Conservation (phyloP, 1,284 basidiomycete species). For the Limonomyces culmigenus region DNA sequence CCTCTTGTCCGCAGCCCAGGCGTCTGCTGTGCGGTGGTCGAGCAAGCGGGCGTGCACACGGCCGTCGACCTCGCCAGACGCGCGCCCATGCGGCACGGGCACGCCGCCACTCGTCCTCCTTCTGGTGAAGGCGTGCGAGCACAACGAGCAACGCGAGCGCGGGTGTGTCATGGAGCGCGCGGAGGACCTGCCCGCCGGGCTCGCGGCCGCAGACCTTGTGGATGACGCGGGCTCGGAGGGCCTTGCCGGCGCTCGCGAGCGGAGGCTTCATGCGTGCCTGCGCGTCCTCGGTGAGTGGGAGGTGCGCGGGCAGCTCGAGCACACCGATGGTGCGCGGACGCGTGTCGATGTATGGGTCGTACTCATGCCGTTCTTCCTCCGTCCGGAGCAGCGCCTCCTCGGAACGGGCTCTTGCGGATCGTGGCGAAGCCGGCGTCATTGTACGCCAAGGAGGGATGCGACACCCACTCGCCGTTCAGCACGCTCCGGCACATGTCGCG, state of each 20-base stretch:
- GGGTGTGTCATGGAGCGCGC: constrained; percentile 87
- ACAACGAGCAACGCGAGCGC: constrained; percentile 87
- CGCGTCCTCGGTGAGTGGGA: constrained; percentile 79
- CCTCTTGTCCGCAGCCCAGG: constrained; percentile 90
- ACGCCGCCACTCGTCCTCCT: constrained; percentile 95
- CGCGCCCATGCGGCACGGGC: constrained; percentile 93
- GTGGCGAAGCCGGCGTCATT: constrained; percentile 90
- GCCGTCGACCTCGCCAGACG: constrained; percentile 92
- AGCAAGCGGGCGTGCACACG: constrained; percentile 90
- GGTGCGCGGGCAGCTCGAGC: constrained; percentile 77
- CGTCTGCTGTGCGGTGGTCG: constrained; percentile 86
- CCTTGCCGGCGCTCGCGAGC: constrained; percentile 78
- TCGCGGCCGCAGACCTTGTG: constrained; percentile 90
- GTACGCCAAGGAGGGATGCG: constrained; percentile 95
- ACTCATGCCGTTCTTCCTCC: constrained; percentile 98
- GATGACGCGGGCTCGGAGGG: constrained; percentile 86
- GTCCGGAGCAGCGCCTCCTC: constrained; percentile 94
- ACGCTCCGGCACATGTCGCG: constrained; percentile 96
- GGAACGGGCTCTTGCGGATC: constrained; percentile 91
- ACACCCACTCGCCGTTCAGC: constrained; percentile 93
- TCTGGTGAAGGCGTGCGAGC: constrained; percentile 78
- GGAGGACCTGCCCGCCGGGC: constrained; percentile 72
- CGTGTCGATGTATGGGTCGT: constrained; percentile 92
- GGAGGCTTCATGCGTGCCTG: constrained; percentile 77
- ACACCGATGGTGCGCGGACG: constrained; percentile 84